Base-by-base conservation (phyloP, 2,329 filamentous ascomycete species). In the Nemania sp. region DNA sequence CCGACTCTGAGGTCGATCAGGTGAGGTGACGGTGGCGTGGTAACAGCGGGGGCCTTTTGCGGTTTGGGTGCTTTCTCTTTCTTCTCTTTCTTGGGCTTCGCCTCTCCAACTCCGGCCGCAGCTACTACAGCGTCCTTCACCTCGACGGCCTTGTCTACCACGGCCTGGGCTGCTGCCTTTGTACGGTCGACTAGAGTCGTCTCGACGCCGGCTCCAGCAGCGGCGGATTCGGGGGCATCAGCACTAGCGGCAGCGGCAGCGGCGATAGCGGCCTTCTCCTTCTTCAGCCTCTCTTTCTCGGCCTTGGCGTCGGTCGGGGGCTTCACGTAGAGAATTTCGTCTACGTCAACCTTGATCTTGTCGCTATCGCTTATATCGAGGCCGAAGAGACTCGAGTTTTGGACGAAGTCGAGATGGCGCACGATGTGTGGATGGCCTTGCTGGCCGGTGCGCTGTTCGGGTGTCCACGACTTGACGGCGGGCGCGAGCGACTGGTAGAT, bases 231-330 rank as follows among this genome's bases (percentile, higher is more conserved):
- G n/a, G 28, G 28, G 5, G 75, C 77, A 26, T 75, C 79, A 8
- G 77, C 78, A 5, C 79, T 80, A 2, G 80, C 82, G 1, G 75
- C 79, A 8, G 77, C 78, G 5, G 79, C 80, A 2, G 80, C 82
- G 1, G 81, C 80, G 1, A 81, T 81, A 12, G 84, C 85, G 24
- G 88, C 89, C 80, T 96, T 96, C 77, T 96, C 91, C 80, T 95
- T 96, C 87, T 96, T 97, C 75, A 93, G 83, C 42, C 88, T 86
- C 81, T 97, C 92, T 80, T 97, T 97, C 80, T 97, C 93, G 52
- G 91, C 91, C 80, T 95, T 96, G 66, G 89, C 85, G 63, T 96
- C 91, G 58, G 93, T 84, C 17, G 89, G 89, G 64, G 93, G 93
- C 77, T 94, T 93, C 65, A 92, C 87, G 72, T 91, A 92, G 60